These are phyloP conservation scores for Mallotus nudiflorus DNA, from an alignment of 345 rosid species.

Conservation along the genomic window DNA sequence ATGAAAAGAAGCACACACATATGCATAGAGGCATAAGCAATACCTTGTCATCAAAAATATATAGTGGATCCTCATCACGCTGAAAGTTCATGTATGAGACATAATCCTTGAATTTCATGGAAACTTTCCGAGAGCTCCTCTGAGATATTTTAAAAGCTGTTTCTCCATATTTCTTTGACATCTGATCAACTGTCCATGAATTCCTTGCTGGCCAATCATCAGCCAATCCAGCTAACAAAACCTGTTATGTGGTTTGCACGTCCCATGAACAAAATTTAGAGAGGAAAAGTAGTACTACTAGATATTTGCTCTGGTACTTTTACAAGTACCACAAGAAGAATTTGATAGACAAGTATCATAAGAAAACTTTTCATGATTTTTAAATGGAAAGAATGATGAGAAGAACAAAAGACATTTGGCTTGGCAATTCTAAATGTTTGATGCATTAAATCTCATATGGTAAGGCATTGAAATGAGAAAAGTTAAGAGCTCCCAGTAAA, in stretches of 20 bases:
- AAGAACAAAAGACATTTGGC: neutral
- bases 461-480: neutral
- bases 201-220: conserved; percentile 87
- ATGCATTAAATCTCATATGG: conserved; percentile 7
- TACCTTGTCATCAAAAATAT: conserved; percentile 93
- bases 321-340: neutral
- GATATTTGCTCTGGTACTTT: neutral
- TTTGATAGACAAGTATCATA: neutral
- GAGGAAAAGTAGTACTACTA: neutral
- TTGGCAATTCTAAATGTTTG: neutral
- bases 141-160: conserved; percentile 79
- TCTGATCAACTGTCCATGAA: conserved; percentile 76
- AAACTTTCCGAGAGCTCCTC: conserved; percentile 57
- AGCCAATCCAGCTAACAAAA: conserved; percentile 75
- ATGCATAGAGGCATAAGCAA: neutral
- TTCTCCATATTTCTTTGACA: conserved; percentile 62
- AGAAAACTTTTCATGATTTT: neutral
- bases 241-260: conserved; percentile 41
- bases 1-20: neutral
- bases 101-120: conserved; percentile 83
- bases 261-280: conserved; percentile 10
- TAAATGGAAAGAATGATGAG: neutral
- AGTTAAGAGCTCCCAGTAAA: neutral
- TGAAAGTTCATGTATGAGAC: conserved; percentile 69
- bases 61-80: conserved; percentile 94